Percentiles rank a stretch among this genome's conserved stretches.
phyloP scores from a whole-genome alignment of 2,329 filamentous ascomycete species.

The Cercospora sp. region DNA sequence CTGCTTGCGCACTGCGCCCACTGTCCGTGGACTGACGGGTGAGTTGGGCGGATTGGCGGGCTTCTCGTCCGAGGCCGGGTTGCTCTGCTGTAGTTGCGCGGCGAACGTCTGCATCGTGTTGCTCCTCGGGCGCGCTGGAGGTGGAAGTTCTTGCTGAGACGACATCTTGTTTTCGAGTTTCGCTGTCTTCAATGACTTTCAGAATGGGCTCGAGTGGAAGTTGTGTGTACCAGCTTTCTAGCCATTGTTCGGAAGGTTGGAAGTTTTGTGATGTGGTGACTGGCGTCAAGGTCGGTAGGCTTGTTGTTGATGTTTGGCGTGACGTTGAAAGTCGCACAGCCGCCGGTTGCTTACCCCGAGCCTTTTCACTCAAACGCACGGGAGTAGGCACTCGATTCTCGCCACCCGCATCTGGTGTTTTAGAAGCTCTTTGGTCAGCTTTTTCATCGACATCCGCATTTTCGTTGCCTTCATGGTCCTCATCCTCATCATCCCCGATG shows the following conservation, averaged over 20 bases:
- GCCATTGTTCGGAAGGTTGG: conserved; percentile 77
- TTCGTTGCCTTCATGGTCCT: conserved; percentile 50
- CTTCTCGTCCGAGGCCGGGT: conserved; percentile 18
- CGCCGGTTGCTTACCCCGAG: conserved; percentile 90
- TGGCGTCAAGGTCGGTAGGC: conserved; percentile 67
- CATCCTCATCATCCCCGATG: conserved; percentile 80
- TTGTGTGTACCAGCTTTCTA: conserved; percentile 93
- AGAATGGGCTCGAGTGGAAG: conserved; percentile 68
- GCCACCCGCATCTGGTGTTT: not conserved
- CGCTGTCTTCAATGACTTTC: conserved; percentile 22
- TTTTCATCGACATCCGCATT: conserved; percentile 10
- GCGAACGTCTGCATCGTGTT: conserved; percentile 19
- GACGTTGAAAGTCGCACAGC: conserved; percentile 39
- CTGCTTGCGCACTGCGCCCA: conserved; percentile 3
- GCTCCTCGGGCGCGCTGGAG: not conserved
- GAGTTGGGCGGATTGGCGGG: conserved; percentile 23
- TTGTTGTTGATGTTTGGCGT: conserved; percentile 79
- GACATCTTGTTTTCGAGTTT: conserved; percentile 18
- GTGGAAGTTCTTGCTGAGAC: conserved; percentile 14
- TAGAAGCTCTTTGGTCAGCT: not conserved
- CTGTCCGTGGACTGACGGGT: conserved; percentile 16
- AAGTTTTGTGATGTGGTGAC: conserved; percentile 56
- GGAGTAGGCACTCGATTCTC: not conserved
- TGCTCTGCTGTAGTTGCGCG: conserved; percentile 10
- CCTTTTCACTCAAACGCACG: conserved; percentile 87